These are phyloP conservation scores for Biancaea sappan DNA, from an alignment of 306 rosid genomes.

Conservation along the genomic window DNA sequence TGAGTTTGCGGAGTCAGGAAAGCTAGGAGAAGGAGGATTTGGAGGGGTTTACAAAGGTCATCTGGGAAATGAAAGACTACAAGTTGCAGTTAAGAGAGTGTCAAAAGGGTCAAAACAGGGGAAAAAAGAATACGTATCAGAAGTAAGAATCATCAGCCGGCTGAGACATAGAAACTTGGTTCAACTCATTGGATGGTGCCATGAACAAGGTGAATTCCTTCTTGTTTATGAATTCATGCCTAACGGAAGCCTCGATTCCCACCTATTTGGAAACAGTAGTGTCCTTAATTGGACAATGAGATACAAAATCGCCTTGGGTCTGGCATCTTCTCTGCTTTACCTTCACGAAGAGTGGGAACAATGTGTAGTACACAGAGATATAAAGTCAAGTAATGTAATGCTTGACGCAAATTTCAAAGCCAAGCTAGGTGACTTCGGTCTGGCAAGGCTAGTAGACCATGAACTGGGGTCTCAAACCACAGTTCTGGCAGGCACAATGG, in stretches of 20 bases:
- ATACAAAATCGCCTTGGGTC: slow-evolving; percentile 62
- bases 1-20: slow-evolving; percentile 51
- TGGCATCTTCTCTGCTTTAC: slow-evolving; percentile 65
- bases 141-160: slow-evolving; percentile 69
- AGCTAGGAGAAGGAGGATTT: slow-evolving; percentile 81
- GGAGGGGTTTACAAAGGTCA: slow-evolving; percentile 73
- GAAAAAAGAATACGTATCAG: slow-evolving; percentile 67
- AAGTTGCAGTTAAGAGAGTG: slow-evolving; percentile 73
- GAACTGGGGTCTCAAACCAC: slow-evolving; percentile 77
- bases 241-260: slow-evolving; percentile 81
- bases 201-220: slow-evolving; percentile 65
- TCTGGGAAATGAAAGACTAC: slow-evolving; percentile 38
- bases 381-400: slow-evolving; percentile 78
- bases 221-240: slow-evolving; percentile 74
- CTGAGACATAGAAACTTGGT: slow-evolving; percentile 74
- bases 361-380: slow-evolving; percentile 80
- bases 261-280: slow-evolving; percentile 52
- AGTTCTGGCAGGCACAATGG: slow-evolving; percentile 73
- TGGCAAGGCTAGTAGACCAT: slow-evolving; percentile 73
- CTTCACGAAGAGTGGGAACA: slow-evolving; percentile 90
- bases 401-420: slow-evolving; percentile 68
- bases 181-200: slow-evolving; percentile 86
- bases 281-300: slow-evolving; percentile 56
- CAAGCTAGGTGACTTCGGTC: slow-evolving; percentile 82
- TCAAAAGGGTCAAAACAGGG: slow-evolving; percentile 80